Percentiles rank a stretch among this genome's conserved stretches.
Conservation (phyloP, 805 yeast species). For the Teunomyces cretensis region DNA sequence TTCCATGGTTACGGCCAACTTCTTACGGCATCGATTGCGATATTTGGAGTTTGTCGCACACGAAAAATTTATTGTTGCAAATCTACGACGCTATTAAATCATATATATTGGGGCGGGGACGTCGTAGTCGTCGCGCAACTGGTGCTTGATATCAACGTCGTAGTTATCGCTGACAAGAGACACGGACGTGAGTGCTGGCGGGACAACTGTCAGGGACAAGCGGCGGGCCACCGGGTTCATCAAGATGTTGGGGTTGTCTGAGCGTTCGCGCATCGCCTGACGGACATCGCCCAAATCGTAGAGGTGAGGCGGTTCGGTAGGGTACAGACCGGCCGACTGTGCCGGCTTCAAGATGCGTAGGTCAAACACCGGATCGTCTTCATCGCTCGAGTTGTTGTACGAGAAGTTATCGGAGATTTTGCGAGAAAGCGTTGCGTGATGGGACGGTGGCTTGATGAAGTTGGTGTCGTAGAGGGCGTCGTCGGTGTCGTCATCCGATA, state of each 20-base stretch:
- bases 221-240: constrained; percentile 12
- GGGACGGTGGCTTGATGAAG: neutral
- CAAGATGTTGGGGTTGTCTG: constrained; percentile 15
- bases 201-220: constrained; percentile 8
- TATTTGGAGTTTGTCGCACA: neutral
- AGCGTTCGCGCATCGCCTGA: constrained; percentile 6
- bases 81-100: neutral
- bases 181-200: constrained; percentile 3
- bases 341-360: neutral
- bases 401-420: constrained; percentile 13
- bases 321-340: neutral
- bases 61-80: neutral
- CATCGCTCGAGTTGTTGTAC: constrained; percentile 3
- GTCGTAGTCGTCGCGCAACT: constrained; percentile 7
- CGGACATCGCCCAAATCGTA: constrained; percentile 6
- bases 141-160: neutral
- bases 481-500: constrained; percentile 11
- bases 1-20: constrained; percentile 8
- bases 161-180: neutral
- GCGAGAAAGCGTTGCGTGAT: constrained; percentile 2
- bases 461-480: constrained; percentile 1
- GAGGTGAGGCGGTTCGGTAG: constrained; percentile 5
- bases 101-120: neutral
- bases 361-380: constrained; percentile 4
- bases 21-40: neutral